Conservation (phyloP, 2,329 filamentous ascomycete species). For the Colletotrichum sp. region DNA sequence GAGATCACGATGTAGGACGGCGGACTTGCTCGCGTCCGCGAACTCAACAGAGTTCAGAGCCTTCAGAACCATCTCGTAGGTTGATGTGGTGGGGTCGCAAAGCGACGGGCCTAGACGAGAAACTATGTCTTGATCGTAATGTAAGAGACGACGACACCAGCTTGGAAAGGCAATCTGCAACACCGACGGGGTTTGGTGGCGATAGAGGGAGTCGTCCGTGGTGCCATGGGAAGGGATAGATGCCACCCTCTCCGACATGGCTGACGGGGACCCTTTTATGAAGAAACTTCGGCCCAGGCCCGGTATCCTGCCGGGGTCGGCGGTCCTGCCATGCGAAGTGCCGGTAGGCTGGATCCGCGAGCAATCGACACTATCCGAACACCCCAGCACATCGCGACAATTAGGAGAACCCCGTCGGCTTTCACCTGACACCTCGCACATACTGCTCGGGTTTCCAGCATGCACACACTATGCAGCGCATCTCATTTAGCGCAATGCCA, state of each 20-base stretch:
- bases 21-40: not conserved
- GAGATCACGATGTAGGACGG: slow-evolving; percentile 16
- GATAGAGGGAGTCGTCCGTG: not conserved
- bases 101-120: not conserved
- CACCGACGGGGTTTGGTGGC: not conserved
- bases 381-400: not conserved
- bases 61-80: not conserved
- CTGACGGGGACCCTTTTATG: not conserved
- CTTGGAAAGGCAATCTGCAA: not conserved
- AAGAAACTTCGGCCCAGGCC: not conserved
- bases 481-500: not conserved
- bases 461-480: not conserved
- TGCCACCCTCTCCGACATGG: not conserved
- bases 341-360: not conserved
- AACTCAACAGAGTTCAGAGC: not conserved
- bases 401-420: not conserved
- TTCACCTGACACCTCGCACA: not conserved
- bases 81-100: not conserved
- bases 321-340: not conserved
- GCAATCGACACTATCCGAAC: not conserved
- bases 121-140: not conserved
- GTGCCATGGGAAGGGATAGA: not conserved
- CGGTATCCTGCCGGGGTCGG: not conserved
- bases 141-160: not conserved
- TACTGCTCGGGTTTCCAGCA: not conserved